A percentile compares a stretch with the other conserved stretches of the same genome.
phyloP scores from a whole-genome alignment of 1,284 basidiomycete species.

The Ceratobasidium sp. region DNA sequence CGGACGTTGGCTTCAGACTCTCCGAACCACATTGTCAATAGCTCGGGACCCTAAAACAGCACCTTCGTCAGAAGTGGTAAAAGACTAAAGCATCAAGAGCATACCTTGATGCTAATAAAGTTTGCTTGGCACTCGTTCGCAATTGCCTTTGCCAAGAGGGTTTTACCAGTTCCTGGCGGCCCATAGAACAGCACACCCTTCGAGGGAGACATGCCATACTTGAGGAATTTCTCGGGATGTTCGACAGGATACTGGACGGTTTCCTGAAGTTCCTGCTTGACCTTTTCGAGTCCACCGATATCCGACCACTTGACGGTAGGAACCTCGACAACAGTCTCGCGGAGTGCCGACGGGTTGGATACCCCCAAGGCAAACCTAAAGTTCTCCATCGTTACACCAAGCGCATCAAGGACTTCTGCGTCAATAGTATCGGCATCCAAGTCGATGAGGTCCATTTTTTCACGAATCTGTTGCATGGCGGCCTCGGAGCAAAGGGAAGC shows the following conservation, averaged over 20 bases:
- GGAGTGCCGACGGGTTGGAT: conserved; percentile 95
- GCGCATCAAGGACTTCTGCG: conserved; percentile 93
- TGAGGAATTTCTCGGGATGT: conserved; percentile 99
- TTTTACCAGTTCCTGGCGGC: conserved; percentile 97
- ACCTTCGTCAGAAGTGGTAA: background rate
- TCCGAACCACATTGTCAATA: conserved; percentile 99
- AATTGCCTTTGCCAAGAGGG: conserved; percentile 93
- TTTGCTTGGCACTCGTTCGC: conserved; percentile 99
- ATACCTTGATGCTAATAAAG: conserved; percentile 91
- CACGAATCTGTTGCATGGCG: conserved; percentile 98
- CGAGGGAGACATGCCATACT: conserved; percentile 99
- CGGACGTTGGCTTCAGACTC: conserved; percentile 99
- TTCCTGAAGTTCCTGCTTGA: conserved; percentile 99
- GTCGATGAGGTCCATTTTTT: conserved; percentile 97
- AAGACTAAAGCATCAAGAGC: conserved; percentile 36
- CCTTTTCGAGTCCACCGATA: conserved; percentile 98
- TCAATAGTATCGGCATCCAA: conserved; percentile 95
- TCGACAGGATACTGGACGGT: conserved; percentile 99
- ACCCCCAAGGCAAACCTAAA: conserved; percentile 95
- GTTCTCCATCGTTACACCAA: conserved; percentile 98
- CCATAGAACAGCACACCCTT: conserved; percentile 99
- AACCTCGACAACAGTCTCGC: conserved; percentile 96
- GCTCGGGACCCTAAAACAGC: conserved; percentile 84
- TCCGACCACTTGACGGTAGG: conserved; percentile 98
- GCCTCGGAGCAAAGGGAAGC: conserved; percentile 97